These are phyloP conservation scores for Coniella lustricola DNA, from an alignment of 2,329 filamentous ascomycete genomes.

Conservation along the genomic window DNA sequence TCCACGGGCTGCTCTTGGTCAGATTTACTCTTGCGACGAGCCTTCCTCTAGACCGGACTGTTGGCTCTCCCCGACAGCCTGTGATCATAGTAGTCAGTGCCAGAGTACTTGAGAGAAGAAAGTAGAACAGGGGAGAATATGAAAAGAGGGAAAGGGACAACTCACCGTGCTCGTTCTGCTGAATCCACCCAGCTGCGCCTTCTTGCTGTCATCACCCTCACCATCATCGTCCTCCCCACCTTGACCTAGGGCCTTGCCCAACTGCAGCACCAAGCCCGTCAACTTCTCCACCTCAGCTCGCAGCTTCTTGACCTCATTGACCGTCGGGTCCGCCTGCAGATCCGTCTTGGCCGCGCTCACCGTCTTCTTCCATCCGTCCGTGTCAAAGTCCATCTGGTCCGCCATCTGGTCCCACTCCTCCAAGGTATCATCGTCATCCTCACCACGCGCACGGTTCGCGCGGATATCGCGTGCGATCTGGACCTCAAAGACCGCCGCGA, in stretches of 20 bases:
- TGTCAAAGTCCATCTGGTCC: constrained; percentile 67
- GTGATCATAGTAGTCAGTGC: background rate
- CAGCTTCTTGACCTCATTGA: constrained; percentile 59
- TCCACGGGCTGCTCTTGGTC: no score
- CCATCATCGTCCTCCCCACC: constrained; percentile 8
- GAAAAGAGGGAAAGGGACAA: background rate
- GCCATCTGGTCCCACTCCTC: constrained; percentile 91
- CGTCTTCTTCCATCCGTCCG: constrained; percentile 76
- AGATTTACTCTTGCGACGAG: background rate
- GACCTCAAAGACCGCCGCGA: constrained; percentile 68
- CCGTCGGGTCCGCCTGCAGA: constrained; percentile 68
- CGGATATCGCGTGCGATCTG: constrained; percentile 59
- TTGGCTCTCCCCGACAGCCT: constrained; percentile 10
- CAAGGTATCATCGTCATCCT: constrained; percentile 79
- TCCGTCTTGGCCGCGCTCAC: constrained; percentile 73
- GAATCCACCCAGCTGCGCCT: background rate
- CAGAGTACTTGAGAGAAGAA: no score
- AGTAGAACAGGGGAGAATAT: background rate
- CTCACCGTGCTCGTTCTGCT: constrained; percentile 14
- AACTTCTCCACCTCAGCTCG: constrained; percentile 52
- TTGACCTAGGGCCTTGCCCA: constrained; percentile 20
- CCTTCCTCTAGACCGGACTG: background rate
- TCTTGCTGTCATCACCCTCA: no score
- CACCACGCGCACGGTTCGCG: constrained; percentile 68
- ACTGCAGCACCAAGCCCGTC: constrained; percentile 37